A percentile compares a stretch with the other conserved stretches of the same genome.
Conservation (phyloP, 1,284 basidiomycete genomes). For the Tremellales sp. region DNA sequence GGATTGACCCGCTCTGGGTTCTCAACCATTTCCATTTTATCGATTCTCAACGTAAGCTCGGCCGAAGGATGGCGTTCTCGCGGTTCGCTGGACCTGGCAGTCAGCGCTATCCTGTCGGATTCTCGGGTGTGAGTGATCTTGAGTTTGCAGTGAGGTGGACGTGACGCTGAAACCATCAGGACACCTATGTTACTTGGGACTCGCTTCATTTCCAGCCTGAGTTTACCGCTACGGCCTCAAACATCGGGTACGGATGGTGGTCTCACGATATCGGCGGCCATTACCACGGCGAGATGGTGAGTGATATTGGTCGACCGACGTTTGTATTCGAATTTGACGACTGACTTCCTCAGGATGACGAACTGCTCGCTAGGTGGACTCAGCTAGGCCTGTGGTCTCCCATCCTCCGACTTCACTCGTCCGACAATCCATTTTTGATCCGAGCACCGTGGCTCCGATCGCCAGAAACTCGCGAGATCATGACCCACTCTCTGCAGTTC, state of each 20-base stretch:
- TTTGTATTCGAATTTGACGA: not conserved
- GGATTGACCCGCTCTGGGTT: slow-evolving; percentile 23
- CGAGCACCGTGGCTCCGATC: slow-evolving; percentile 21
- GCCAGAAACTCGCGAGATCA: slow-evolving; percentile 10
- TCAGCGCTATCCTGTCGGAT: slow-evolving; percentile 27
- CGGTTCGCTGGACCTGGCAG: slow-evolving; percentile 23
- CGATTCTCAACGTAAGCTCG: slow-evolving; percentile 11
- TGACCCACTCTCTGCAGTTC: slow-evolving; percentile 13
- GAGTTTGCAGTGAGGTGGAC: not conserved
- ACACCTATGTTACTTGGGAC: slow-evolving; percentile 23
- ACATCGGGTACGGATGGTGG: slow-evolving; percentile 26
- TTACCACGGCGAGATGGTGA: slow-evolving; percentile 17
- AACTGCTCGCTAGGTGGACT: slow-evolving; percentile 22
- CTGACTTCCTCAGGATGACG: slow-evolving; percentile 12
- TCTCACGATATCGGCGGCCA: slow-evolving; percentile 28
- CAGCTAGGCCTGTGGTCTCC: slow-evolving; percentile 29
- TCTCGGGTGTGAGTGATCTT: slow-evolving; percentile 16
- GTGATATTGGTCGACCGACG: not conserved
- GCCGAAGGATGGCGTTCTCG: slow-evolving; percentile 17
- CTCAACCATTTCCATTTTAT: slow-evolving; percentile 27
- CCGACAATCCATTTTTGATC: slow-evolving; percentile 20
- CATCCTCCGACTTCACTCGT: slow-evolving; percentile 25
- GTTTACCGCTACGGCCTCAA: slow-evolving; percentile 23
- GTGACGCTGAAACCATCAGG: slow-evolving; percentile 7
- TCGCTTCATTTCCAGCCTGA: slow-evolving; percentile 25